A percentile compares a stretch with the other conserved stretches of the same genome.
Evolutionary conservation across 2,329 filamentous ascomycete species (phyloP).

Genomic region (Monosporascus sp.): DNA sequence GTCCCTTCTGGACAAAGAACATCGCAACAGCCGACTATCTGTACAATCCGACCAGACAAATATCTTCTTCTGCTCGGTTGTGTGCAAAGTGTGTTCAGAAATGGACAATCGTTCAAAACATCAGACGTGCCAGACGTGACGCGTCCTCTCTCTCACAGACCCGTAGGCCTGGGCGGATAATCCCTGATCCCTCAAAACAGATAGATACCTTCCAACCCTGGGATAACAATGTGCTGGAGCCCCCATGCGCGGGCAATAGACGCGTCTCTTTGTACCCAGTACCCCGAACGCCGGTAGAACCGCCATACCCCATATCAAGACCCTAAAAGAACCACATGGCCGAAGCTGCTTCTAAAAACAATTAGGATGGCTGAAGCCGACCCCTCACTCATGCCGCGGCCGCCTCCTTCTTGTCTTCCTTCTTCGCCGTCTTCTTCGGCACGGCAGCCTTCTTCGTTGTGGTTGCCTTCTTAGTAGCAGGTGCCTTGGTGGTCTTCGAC

Average conservation of each 20-base stretch:
- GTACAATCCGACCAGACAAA: background rate
- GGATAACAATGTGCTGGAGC: conserved; percentile 21
- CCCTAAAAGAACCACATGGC: conserved; percentile 31
- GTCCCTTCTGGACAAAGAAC: conserved; percentile 6
- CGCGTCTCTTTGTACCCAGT: conserved; percentile 25
- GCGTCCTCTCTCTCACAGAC: background rate
- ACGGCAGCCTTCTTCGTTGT: conserved; percentile 33
- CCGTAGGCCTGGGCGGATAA: background rate
- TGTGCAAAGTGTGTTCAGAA: too few species aligned
- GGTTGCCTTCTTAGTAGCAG: conserved; percentile 38
- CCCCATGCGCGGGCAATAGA: conserved; percentile 22
- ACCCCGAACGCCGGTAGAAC: conserved; percentile 27
- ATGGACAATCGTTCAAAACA: too few species aligned
- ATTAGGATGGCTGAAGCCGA: background rate
- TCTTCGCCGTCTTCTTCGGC: conserved; percentile 33
- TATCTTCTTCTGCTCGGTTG: too few species aligned
- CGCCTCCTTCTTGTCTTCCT: conserved; percentile 31
- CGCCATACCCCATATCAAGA: conserved; percentile 21
- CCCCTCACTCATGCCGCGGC: conserved; percentile 16
- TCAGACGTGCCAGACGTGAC: background rate
- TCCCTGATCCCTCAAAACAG: background rate
- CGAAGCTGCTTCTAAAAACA: conserved; percentile 11
- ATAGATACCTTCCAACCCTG: conserved; percentile 12
- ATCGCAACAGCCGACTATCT: background rate
- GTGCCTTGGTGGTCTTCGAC: conserved; percentile 56